Percentiles rank a stretch among this genome's conserved stretches.
phyloP scores from a whole-genome alignment of 371 early-diverging fungal genomes.

The Aphelidium insulamus region DNA sequence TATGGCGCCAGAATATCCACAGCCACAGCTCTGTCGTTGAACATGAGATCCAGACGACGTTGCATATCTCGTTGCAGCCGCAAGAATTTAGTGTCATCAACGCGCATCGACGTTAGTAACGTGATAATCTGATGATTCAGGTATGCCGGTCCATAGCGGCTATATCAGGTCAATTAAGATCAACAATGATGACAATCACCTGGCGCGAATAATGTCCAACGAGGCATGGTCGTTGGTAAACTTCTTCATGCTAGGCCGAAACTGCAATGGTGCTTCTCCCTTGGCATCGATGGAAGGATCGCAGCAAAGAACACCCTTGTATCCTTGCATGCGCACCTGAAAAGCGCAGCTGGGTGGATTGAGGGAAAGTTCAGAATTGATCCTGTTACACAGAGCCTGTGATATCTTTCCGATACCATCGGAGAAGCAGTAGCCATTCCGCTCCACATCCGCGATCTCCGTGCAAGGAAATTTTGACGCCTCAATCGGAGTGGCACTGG shows the following conservation, averaged over 20 bases:
- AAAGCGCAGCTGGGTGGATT: no score
- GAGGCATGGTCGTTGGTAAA: constrained; percentile 27
- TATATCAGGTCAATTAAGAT: no score
- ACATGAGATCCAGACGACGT: no score
- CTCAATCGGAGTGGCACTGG: constrained; percentile 28
- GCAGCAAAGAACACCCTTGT: constrained; percentile 43
- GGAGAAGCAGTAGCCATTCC: constrained; percentile 34
- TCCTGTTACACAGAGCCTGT: constrained; percentile 17
- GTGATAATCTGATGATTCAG: constrained; percentile 52
- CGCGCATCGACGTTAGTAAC: constrained; percentile 33
- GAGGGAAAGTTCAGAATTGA: no score
- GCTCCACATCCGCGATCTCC: constrained; percentile 26
- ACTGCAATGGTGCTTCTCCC: background rate
- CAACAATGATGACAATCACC: constrained; percentile 21
- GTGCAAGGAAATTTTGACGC: constrained; percentile 5
- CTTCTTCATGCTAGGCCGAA: constrained; percentile 44
- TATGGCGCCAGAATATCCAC: background rate
- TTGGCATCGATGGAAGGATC: constrained; percentile 2
- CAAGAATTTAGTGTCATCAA: constrained; percentile 27
- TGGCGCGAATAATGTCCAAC: constrained; percentile 36
- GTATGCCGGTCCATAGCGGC: no score
- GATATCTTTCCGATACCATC: constrained; percentile 70
- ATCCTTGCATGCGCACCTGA: constrained; percentile 58
- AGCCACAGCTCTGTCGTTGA: no score
- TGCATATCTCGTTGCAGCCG: no score